phyloP scores from a whole-genome alignment of 1,284 basidiomycete genomes.

The Irpex lacteus region DNA sequence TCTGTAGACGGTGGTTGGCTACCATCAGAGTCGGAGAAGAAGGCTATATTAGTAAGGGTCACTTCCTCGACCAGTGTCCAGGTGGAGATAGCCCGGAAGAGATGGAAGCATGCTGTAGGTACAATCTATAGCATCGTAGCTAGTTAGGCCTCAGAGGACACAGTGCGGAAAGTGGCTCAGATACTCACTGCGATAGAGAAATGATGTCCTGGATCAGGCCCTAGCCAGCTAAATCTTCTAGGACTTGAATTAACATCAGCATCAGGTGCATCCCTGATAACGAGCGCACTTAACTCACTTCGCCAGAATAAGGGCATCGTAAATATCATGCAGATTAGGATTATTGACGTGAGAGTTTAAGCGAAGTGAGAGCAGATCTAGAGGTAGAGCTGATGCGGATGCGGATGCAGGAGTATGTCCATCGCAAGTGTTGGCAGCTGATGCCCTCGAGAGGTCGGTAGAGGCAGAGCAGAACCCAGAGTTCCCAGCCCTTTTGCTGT shows the following conservation, averaged over 20 bases:
- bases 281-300: constrained; percentile 35
- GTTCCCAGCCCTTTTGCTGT: not conserved
- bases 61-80: constrained; percentile 47
- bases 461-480: not conserved
- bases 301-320: constrained; percentile 36
- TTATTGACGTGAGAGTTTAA: constrained; percentile 43
- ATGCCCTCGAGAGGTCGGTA: constrained; percentile 14
- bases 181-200: constrained; percentile 54
- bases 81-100: constrained; percentile 41
- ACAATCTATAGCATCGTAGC: constrained; percentile 39
- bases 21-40: constrained; percentile 25
- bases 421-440: not conserved
- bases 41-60: constrained; percentile 44
- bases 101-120: constrained; percentile 36
- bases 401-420: not conserved
- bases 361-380: constrained; percentile 37
- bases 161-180: not conserved
- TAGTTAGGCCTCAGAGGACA: not conserved
- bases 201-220: constrained; percentile 57
- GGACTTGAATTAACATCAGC: constrained; percentile 34
- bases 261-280: not conserved
- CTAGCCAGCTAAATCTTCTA: constrained; percentile 48
- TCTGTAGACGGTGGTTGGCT: constrained; percentile 16
- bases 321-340: constrained; percentile 32
- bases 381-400: constrained; percentile 7